A percentile compares a stretch with the other conserved stretches of the same genome.
Conservation (phyloP, 2,329 filamentous ascomycete genomes). For the Lachnellula suecica region DNA sequence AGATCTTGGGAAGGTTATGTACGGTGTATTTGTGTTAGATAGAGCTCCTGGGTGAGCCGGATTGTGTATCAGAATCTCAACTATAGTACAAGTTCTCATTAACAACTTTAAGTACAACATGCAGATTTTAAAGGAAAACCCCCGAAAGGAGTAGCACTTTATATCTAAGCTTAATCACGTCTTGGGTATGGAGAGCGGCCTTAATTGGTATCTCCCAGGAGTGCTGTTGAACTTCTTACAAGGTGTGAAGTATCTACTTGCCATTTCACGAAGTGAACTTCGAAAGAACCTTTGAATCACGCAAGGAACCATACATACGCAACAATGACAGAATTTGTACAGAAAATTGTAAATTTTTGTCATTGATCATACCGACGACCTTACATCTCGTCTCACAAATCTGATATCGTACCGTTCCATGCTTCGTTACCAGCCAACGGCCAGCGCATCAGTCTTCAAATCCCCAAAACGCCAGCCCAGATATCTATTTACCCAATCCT, state of each 20-base stretch:
- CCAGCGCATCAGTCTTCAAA: background rate
- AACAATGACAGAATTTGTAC: no score
- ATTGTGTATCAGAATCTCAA: background rate
- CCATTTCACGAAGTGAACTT: no score
- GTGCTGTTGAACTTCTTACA: no score
- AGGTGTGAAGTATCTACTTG: no score
- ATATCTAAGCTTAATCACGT: no score
- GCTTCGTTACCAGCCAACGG: background rate
- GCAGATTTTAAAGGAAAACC: background rate
- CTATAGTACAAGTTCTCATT: background rate
- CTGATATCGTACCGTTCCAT: background rate
- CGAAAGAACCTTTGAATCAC: no score
- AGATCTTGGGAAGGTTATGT: background rate
- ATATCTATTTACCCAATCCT: background rate
- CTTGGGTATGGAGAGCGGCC: no score
- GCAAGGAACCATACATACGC: no score
- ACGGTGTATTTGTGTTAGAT: background rate
- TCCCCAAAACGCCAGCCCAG: background rate
- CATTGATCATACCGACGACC: background rate
- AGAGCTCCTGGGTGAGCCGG: background rate
- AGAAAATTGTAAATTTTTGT: no score
- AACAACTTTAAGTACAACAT: background rate
- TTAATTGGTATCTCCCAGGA: no score
- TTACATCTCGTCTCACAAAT: background rate
- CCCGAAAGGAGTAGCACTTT: background rate